Base-by-base conservation (phyloP, 495 filamentous ascomycete species). In the Penicillium lagena region DNA sequence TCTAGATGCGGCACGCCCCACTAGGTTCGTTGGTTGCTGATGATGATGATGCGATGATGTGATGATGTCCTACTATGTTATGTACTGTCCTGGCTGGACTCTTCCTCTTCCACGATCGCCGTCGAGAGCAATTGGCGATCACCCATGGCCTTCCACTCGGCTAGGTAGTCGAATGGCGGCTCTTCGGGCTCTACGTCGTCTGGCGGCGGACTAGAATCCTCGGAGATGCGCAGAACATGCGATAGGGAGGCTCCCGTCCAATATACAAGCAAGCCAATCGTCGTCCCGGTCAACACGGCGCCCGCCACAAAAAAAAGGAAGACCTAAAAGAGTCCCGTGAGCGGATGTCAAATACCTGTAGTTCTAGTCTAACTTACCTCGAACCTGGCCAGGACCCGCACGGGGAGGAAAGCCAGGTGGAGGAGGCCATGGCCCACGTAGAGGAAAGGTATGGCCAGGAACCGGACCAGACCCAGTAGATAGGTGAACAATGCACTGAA, bases 61-160 rank as follows among this genome's bases (percentile, higher is more conserved):
- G 22, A 9, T 44, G 14, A 40, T 12, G 15, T 9, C 27, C 12
- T 13, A 35, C 9, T 10, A 42, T 7, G 42, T 46, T 39, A 45
- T 22, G 36, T 52, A 27, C 62, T 64, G 9, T 52, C 57, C 17
- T 64, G 48, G 35, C 56, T 67, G 29, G 46, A 55, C 36, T 77
- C 76, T 39, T 82, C 81, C 55, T 86, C 84, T 60, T 87, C 83
- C 39, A 85, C 59, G 12, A 87, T 87, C 0, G 79, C 85, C 40
- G 78, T 70, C 15, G 68, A 65, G 12, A 82, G 53, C 15, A 81
- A 53, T 0, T 69, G 68, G 2, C 33, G 40, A 52, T 69, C 40
- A 50, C 60, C 46, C 53, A 54, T 22, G 22, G 22, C 43, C 59
- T 61, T 52, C 53, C 58, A 22, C 55, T 55, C 22, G 22, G 22